These are phyloP conservation scores for Holtermanniella nyarrowii DNA, from an alignment of 768 basidiomycete genomes.

Conservation along the genomic window DNA sequence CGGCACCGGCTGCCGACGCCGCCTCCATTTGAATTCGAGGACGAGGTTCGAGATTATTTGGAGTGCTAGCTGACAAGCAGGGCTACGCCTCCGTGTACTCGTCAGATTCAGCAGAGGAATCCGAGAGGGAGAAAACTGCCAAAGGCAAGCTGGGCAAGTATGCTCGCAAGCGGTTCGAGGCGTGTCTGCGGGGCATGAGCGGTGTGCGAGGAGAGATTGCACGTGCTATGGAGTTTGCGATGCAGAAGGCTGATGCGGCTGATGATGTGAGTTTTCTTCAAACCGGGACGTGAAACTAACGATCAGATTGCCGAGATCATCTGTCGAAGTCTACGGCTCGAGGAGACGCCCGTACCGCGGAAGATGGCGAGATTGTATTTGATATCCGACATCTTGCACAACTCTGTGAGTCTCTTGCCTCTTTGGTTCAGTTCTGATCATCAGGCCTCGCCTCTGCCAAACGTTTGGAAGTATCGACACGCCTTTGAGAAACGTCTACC, in stretches of 20 bases:
- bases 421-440: neutral
- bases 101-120: conserved; percentile 88
- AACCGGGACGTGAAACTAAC: neutral
- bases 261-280: conserved; percentile 54
- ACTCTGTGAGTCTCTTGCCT: conserved; percentile 48
- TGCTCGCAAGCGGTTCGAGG: conserved; percentile 75
- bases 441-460: conserved; percentile 70
- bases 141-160: conserved; percentile 69
- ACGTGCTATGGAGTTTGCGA: conserved; percentile 90
- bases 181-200: conserved; percentile 74
- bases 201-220: conserved; percentile 85
- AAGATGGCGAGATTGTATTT: conserved; percentile 91
- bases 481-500: conserved; percentile 85
- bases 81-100: conserved; percentile 44
- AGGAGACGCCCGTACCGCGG: conserved; percentile 90
- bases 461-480: conserved; percentile 94
- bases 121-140: conserved; percentile 67
- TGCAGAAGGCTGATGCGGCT: conserved; percentile 93
- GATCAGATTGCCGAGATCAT: conserved; percentile 48
- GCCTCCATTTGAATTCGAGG: conserved; percentile 37
- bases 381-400: conserved; percentile 95
- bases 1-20: conserved; percentile 42
- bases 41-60: conserved; percentile 30
- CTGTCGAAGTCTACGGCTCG: conserved; percentile 74
- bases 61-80: conserved; percentile 11